phyloP scores from a whole-genome alignment of 2,329 filamentous ascomycete species.

The Neonectria faginata region DNA sequence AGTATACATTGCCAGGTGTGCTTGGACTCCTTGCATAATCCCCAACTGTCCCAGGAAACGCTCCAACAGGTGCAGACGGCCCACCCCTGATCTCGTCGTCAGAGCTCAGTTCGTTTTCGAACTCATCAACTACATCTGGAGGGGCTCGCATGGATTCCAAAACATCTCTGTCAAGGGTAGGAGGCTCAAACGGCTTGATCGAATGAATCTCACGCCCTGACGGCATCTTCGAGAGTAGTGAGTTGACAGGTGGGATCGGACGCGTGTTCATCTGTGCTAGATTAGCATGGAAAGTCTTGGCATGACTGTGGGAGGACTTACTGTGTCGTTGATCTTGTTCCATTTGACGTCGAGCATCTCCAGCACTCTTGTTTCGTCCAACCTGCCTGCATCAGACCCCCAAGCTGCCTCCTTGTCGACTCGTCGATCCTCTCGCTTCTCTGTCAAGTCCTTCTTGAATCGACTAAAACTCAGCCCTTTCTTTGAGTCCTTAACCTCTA shows the following conservation, averaged over 20 bases:
- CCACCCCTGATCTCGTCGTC: constrained; percentile 52
- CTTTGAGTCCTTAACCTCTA: constrained; percentile 64
- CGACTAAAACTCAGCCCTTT: constrained; percentile 70
- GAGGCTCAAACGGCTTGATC: constrained; percentile 75
- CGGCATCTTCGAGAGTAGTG: constrained; percentile 82
- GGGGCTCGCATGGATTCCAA: constrained; percentile 69
- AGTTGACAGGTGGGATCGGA: constrained; percentile 75
- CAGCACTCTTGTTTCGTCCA: constrained; percentile 87
- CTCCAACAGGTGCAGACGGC: constrained; percentile 55
- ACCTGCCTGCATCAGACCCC: constrained; percentile 85
- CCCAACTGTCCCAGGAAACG: constrained; percentile 61
- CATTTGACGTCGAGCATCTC: constrained; percentile 91
- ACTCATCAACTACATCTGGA: constrained; percentile 51
- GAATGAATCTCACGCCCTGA: constrained; percentile 88
- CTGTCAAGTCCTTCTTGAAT: constrained; percentile 79
- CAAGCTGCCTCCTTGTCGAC: constrained; percentile 79
- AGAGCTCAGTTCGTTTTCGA: constrained; percentile 52
- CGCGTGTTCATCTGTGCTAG: constrained; percentile 79
- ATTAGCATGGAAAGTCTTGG: constrained; percentile 25
- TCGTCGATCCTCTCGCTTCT: constrained; percentile 82
- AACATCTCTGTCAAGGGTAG: constrained; percentile 71
- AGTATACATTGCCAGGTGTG: constrained; percentile 53
- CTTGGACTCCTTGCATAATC: constrained; percentile 52
- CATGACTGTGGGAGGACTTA: constrained; percentile 55
- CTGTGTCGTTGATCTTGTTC: constrained; percentile 92